phyloP scores from a whole-genome alignment of 345 rosid species.

The Draba incana region DNA sequence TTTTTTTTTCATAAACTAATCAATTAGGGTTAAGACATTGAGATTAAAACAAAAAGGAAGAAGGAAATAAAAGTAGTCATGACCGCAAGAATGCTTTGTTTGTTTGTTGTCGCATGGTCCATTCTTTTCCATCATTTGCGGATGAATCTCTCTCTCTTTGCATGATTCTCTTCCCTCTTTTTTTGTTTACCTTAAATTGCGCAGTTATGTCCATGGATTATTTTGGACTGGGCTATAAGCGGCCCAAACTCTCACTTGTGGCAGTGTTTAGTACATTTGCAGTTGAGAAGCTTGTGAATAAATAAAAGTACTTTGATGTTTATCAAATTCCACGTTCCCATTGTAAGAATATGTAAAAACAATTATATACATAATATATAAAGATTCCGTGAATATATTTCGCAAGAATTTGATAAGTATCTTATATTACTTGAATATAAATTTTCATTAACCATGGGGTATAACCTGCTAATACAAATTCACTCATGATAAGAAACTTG shows the following conservation, averaged over 20 bases:
- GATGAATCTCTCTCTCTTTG: slow-evolving; percentile 24
- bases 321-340: no score
- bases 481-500: no score
- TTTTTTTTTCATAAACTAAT: slow-evolving; percentile 20
- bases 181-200: slow-evolving; percentile 27
- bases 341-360: no score
- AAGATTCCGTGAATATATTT: no score
- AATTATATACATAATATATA: no score
- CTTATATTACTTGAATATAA: no score
- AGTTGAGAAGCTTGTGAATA: no score
- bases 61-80: slow-evolving; percentile 16
- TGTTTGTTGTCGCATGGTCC: slow-evolving; percentile 39
- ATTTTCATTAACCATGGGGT: no score
- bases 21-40: slow-evolving; percentile 27
- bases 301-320: no score
- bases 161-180: neutral
- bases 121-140: slow-evolving; percentile 38
- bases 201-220: slow-evolving; percentile 8
- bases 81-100: slow-evolving; percentile 33
- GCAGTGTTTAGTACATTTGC: neutral
- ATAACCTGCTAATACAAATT: no score
- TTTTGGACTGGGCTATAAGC: slow-evolving; percentile 7
- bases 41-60: slow-evolving; percentile 24
- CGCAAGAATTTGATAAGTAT: no score
- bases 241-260: neutral